Conservation (phyloP, 257 asterid genomes). For the Plantago ovata region DNA sequence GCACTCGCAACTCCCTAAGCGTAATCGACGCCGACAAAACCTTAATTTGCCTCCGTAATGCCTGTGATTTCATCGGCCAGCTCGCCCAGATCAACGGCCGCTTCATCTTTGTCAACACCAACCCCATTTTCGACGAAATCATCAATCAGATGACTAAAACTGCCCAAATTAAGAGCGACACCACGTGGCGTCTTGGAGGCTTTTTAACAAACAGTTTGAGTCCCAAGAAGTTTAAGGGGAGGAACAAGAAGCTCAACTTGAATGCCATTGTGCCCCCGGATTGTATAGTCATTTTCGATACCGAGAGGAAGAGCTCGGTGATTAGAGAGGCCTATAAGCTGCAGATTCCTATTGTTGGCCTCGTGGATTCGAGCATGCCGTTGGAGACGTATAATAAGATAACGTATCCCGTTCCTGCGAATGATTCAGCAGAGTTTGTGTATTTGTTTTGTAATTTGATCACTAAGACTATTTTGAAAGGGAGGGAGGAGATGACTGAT, state of each 20-base stretch:
- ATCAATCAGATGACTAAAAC: slow-evolving; percentile 60
- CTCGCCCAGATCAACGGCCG: slow-evolving; percentile 66
- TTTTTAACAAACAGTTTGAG: slow-evolving; percentile 84
- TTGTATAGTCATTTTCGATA: slow-evolving; percentile 80
- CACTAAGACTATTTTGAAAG: slow-evolving; percentile 78
- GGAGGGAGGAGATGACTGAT: slow-evolving; percentile 48
- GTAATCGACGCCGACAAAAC: slow-evolving; percentile 83
- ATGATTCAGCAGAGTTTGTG: slow-evolving; percentile 84
- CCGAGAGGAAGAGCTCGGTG: slow-evolving; percentile 81
- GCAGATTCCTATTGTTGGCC: slow-evolving; percentile 88
- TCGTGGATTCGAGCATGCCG: slow-evolving; percentile 86
- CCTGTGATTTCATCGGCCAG: slow-evolving; percentile 79
- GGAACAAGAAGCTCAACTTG: slow-evolving; percentile 76
- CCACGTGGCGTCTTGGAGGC: slow-evolving; percentile 95
- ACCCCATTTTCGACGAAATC: slow-evolving; percentile 73
- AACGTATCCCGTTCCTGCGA: slow-evolving; percentile 88
- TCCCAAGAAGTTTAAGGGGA: slow-evolving; percentile 75
- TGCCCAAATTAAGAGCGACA: slow-evolving; percentile 63
- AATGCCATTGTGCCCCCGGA: slow-evolving; percentile 69
- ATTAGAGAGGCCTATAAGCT: slow-evolving; percentile 71
- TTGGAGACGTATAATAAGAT: slow-evolving; percentile 75
- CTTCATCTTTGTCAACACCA: slow-evolving; percentile 85
- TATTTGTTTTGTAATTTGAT: slow-evolving; percentile 92
- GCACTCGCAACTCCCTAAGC: slow-evolving; percentile 67
- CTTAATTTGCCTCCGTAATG: slow-evolving; percentile 79